These are phyloP conservation scores for Parascedosporium putredinis DNA, from an alignment of 2,329 filamentous ascomycete genomes.

Conservation along the genomic window DNA sequence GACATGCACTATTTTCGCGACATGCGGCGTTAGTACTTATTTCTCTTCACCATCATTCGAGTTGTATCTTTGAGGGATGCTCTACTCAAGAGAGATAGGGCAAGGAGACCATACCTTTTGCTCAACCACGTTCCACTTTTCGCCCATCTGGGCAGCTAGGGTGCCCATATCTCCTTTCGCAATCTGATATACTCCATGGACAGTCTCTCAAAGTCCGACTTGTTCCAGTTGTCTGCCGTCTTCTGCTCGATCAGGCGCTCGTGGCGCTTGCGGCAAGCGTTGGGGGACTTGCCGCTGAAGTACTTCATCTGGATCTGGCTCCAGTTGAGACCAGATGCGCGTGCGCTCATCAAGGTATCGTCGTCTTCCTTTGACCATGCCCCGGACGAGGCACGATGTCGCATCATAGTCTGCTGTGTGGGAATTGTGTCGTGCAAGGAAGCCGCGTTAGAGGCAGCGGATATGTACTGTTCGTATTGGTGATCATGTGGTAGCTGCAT, in stretches of 20 bases:
- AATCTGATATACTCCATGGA: slow-evolving; percentile 70
- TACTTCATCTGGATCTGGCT: slow-evolving; percentile 64
- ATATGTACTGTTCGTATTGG: slow-evolving; percentile 7
- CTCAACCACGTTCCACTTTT: slow-evolving; percentile 68
- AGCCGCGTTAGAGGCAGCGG: slow-evolving; percentile 7
- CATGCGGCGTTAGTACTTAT: slow-evolving; percentile 9
- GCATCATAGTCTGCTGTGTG: slow-evolving; percentile 21
- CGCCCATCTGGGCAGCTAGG: slow-evolving; percentile 65
- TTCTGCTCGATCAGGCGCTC: slow-evolving; percentile 71
- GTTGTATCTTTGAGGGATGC: background rate
- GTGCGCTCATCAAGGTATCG: slow-evolving; percentile 58
- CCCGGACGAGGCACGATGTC: slow-evolving; percentile 47
- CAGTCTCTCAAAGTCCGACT: slow-evolving; percentile 60
- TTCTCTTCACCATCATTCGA: too few relatives aligned
- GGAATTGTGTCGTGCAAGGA: slow-evolving; percentile 25
- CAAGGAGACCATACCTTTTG: slow-evolving; percentile 37
- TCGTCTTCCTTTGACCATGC: slow-evolving; percentile 70
- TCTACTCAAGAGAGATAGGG: background rate
- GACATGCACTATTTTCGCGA: slow-evolving; percentile 57
- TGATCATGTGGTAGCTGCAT: slow-evolving; percentile 17
- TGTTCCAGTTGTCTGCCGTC: slow-evolving; percentile 69
- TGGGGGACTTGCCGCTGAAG: slow-evolving; percentile 68
- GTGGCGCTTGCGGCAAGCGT: slow-evolving; percentile 82
- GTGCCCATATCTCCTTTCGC: slow-evolving; percentile 72
- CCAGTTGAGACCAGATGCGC: slow-evolving; percentile 73